phyloP scores from a whole-genome alignment of 192 early-diverging fungal genomes.

The Podila epigama region DNA sequence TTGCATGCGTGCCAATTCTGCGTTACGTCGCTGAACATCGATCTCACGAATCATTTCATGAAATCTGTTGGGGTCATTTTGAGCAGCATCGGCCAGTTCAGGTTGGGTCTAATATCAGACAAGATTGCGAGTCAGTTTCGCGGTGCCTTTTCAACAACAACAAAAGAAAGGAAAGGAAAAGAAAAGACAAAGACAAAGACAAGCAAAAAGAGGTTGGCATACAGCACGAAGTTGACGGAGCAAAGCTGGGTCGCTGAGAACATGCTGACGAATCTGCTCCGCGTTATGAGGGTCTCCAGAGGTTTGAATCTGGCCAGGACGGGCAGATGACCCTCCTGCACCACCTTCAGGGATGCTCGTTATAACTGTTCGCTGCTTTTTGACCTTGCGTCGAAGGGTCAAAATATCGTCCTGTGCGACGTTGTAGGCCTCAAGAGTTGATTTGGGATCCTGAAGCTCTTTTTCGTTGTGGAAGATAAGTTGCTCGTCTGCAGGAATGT shows the following conservation, averaged over 20 bases:
- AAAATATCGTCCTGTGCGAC: constrained; percentile 80
- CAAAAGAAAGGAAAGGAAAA: not conserved
- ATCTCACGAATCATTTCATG: constrained; percentile 64
- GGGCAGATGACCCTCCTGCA: constrained; percentile 7
- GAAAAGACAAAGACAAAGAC: not conserved
- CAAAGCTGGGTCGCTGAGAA: constrained; percentile 66
- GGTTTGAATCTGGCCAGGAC: constrained; percentile 24
- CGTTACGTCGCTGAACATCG: constrained; percentile 61
- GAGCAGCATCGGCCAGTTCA: constrained; percentile 66
- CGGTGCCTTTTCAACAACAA: too few relatives aligned
- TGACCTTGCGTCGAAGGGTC: constrained; percentile 56
- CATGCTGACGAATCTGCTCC: constrained; percentile 65
- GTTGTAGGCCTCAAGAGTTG: constrained; percentile 69
- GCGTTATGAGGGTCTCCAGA: constrained; percentile 51
- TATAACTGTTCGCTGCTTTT: constrained; percentile 30
- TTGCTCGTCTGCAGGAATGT: constrained; percentile 70
- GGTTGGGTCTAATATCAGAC: constrained; percentile 58
- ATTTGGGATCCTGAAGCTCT: constrained; percentile 64
- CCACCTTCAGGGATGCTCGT: constrained; percentile 13
- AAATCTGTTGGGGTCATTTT: constrained; percentile 74
- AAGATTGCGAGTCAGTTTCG: not conserved
- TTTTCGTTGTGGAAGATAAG: constrained; percentile 70
- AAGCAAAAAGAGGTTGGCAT: not conserved
- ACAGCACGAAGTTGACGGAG: constrained; percentile 59
- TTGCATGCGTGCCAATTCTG: constrained; percentile 57